These are phyloP conservation scores for Rutidosis leptorrhynchoides DNA, from an alignment of 129 eudicot species.

Conservation along the genomic window DNA sequence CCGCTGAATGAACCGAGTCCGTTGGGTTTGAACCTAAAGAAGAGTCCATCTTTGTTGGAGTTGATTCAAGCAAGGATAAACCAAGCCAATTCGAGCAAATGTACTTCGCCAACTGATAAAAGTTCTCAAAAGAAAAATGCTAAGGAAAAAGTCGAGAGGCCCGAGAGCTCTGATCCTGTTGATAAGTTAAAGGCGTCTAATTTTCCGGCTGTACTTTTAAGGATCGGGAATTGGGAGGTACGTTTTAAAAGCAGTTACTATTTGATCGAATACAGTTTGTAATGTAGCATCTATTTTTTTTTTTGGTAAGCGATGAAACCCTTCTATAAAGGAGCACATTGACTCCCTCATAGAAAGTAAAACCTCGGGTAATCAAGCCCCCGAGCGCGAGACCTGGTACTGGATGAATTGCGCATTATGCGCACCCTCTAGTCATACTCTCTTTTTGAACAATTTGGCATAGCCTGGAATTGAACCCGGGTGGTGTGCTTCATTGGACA, in stretches of 20 bases:
- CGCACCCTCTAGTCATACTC: no score
- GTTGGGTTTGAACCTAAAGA: slow-evolving; percentile 60
- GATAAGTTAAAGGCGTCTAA: slow-evolving; percentile 84
- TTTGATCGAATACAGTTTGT: no score
- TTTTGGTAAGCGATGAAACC: no score
- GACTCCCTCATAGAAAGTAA: no score
- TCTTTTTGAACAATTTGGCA: no score
- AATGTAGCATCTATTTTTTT: no score
- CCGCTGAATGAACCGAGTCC: slow-evolving; percentile 69
- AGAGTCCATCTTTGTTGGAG: slow-evolving; percentile 63
- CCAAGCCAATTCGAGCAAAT: slow-evolving; percentile 18
- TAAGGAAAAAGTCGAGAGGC: slow-evolving; percentile 14
- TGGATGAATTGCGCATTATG: no score
- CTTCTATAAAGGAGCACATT: no score
- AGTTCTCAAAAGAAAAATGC: slow-evolving; percentile 29
- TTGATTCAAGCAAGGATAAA: slow-evolving; percentile 54
- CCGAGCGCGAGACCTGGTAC: no score
- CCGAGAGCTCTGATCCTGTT: slow-evolving; percentile 24
- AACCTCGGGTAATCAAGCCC: no score
- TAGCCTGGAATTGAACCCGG: no score
- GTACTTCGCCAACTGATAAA: slow-evolving; percentile 7
- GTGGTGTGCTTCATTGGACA: no score
- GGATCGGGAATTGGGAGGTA: slow-evolving; percentile 92
- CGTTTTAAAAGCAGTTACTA: not conserved
- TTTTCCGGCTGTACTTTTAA: slow-evolving; percentile 53